These are phyloP conservation scores for Penicillium paradoxum DNA, from an alignment of 495 filamentous ascomycete species.

Conservation along the genomic window DNA sequence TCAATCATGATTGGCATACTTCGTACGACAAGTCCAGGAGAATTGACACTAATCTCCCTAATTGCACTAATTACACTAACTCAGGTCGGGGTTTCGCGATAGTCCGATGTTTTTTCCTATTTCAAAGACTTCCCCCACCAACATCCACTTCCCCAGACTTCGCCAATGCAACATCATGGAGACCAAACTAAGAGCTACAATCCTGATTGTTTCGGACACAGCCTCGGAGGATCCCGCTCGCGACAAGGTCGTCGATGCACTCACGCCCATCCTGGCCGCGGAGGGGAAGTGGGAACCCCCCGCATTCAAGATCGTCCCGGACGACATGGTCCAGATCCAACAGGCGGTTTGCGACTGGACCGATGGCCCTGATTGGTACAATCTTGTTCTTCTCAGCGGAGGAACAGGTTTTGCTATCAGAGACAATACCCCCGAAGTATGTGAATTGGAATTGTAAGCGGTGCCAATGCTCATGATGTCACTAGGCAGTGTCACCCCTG, in stretches of 20 bases:
- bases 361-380: conserved; percentile 53
- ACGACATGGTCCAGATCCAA: conserved; percentile 72
- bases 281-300: conserved; percentile 67
- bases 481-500: conserved; percentile 70
- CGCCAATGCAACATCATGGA: conserved; percentile 12
- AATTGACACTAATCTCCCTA: background rate
- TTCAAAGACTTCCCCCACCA: conserved; percentile 3
- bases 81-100: conserved; percentile 16
- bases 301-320: conserved; percentile 72
- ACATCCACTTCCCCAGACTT: conserved; percentile 11
- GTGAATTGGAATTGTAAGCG: conserved; percentile 16
- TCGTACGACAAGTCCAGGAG: background rate
- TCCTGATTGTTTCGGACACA: conserved; percentile 92
- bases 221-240: conserved; percentile 75
- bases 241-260: conserved; percentile 60
- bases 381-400: conserved; percentile 82
- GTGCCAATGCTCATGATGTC: conserved; percentile 20
- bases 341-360: conserved; percentile 62
- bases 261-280: conserved; percentile 61
- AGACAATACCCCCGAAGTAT: conserved; percentile 84
- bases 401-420: conserved; percentile 91
- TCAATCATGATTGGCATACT: background rate
- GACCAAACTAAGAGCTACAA: conserved; percentile 46
- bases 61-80: background rate
- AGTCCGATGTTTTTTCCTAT: conserved; percentile 7